Base-by-base conservation (phyloP, 1,284 basidiomycete genomes). In the Ustilago cynodontis region DNA sequence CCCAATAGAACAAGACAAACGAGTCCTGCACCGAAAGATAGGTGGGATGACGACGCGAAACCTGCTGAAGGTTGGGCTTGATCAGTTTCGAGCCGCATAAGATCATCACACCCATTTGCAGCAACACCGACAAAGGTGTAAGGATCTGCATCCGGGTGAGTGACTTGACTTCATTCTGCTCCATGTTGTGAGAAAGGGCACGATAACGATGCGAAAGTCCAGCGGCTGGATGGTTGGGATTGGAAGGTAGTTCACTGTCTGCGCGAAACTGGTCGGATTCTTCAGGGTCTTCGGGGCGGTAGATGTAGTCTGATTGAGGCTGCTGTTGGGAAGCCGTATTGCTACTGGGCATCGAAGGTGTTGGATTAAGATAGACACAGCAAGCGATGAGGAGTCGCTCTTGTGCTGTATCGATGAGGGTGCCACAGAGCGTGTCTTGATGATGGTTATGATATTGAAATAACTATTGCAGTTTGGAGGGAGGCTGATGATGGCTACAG, bases 1-100 rank as follows among this genome's bases (percentile, higher is more conserved):
- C 86, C 66, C 93, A 89, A 85, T 93, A 95, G 9, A 90, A 82
- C 0, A 89, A 90, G 10, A 94, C 88, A 71, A 93, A 88, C 1
- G 87, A 86, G 0, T 89, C 88, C 31, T 90, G 88, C 0, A 94
- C 93, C 0, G 92, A 91, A 50, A 95, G 88, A 8, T 92, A 88
- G 0, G 93, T 92, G 0, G 91, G 91, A 81, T 92, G 89, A 31
- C 61, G 59, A 52, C 69, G 60, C 11, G 69, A 62, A 5, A 82
- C 77, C 43, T 71, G 59, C 45, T 70, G 71, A 31, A 80, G 35
- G 31, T 69, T 77, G 31, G 74, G 71, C 57, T 70, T 66, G 71
- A 80, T 72, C 16, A 80, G 66, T 41, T 70, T 71, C 20, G 71
- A 77, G 11, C 75, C 74, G 54, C 71, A 74, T 10, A 74, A 59